Base-by-base conservation (phyloP, 1,139 yeast species). In the Kodamaea sp. region DNA sequence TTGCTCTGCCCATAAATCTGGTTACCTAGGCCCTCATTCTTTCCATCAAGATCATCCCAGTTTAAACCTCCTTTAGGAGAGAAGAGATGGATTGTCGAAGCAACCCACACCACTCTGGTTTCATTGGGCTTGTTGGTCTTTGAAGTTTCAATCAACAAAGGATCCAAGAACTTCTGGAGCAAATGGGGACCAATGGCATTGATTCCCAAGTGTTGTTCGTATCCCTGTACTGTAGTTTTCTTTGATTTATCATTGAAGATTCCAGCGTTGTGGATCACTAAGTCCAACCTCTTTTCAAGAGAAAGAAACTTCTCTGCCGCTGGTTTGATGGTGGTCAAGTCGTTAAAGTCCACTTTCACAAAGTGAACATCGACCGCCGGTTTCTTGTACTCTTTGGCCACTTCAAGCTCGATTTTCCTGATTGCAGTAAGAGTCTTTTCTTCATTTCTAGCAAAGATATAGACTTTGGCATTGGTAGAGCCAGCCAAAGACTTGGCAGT, bases 111-210 rank as follows among this genome's bases (percentile, higher is more conserved):
- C 22, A 75, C 62, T 44, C 81, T 58, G 28, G 54, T 35, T 26
- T 38, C 44, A 16, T 29, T 26, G 1, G 38, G 31, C 22, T 29
- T 28, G 31, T 35, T 39, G n/a, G 31, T 26, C 9, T 22, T 13
- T 22, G 69, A 59, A 4, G 71, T 61, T 31, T 53, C 52, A 22
- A 65, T 46, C 24, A 78, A 49, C 5, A 66, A 36, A 7, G 75
- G 74, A 34, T 70, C 72, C 22, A 78, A 51, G 23, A 64, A 56
- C 37, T 63, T 60, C 41, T 74, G 73, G 14, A 78, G 51, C 30
- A 76, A 51, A 37, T 70, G 76, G 13, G 73, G 76, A 3, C 75
- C 81, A 31, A 76, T 43, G 5, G 57, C 72, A 45, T 78, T 77
- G 14, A 72, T 63, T 7, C 78, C 80, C 34, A 73, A 60, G 47